Evolutionary conservation across 2,329 filamentous ascomycete species (phyloP), one percentile per base, ranked within the genome.

Genomic region (Cordyceps javanica): DNA sequence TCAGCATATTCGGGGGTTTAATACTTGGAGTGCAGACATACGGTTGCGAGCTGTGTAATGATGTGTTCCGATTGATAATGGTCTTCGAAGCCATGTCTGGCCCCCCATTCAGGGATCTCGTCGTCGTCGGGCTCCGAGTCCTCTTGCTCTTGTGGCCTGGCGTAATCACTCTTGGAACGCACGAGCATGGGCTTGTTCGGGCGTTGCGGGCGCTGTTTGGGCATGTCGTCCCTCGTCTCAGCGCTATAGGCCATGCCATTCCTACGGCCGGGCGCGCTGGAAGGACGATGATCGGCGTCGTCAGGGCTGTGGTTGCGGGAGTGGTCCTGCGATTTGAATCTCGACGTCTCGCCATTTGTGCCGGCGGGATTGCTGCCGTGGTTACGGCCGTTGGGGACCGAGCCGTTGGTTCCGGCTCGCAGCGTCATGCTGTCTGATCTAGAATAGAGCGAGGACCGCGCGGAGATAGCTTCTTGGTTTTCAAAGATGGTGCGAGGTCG

Each of bases 21-120:
- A 9, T 19, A n/a, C 13, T 60, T 62, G 59, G 48, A 48, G 19
- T 46, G 55, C 46, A 51, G 63, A 80, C 86, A 75, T 75, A 91
- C 88, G 69, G 88, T 91, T 54, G 89, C 90, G 62, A 96, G 79
- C 63, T 91, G 82, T 58, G 89, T 88, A 65, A 95, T 88, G 66
- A 95, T 92, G 68, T 96, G 91, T 64, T 91, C 89, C 5, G 89
- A 95, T 68, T 91, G 89, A 70, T 96, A 91, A 71, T 96, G 91
- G 64, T 92, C 89, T 68, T 96, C 91, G 77, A 94, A 97, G 49
- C 92, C 92, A 75, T 97, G 92, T 50, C 92, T 83, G 70, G 80
- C 80, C 8, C 82, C 81, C 78, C 79, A 82, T 63, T 79, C 77
- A 44, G 74, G 72, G 32, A 77, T 70, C 42, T 79, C 77, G 3